Percentiles rank a stretch among this genome's conserved stretches.
Conservation (phyloP, 768 basidiomycete genomes). For the Cubamyces sp. region DNA sequence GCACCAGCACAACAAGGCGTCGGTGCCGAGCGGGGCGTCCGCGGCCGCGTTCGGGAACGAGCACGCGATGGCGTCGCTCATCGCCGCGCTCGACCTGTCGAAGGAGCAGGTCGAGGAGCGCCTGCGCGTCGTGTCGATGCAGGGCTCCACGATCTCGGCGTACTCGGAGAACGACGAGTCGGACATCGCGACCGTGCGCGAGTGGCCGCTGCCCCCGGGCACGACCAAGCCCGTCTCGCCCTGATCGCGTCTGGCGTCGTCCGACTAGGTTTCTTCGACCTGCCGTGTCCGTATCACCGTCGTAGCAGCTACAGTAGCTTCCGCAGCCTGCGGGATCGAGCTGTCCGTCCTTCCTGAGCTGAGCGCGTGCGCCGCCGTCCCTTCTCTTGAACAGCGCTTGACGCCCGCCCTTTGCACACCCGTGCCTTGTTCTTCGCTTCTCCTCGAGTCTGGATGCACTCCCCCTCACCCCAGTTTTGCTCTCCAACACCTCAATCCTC, state of each 20-base stretch:
- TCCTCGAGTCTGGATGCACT: conserved; percentile 25
- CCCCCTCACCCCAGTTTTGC: neutral
- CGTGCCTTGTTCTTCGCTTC: conserved; percentile 6
- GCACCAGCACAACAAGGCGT: conserved; percentile 32
- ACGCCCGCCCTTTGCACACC: conserved; percentile 16
- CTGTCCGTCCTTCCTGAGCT: conserved; percentile 8
- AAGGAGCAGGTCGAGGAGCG: conserved; percentile 52
- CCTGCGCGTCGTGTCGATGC: conserved; percentile 61
- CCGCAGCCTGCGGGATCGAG: neutral
- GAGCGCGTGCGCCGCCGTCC: conserved; percentile 28
- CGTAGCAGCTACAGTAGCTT: no score
- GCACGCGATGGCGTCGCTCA: conserved; percentile 63
- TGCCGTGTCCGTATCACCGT: no score
- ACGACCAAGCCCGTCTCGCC: conserved; percentile 10
- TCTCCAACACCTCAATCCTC: neutral
- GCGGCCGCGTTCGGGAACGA: conserved; percentile 41
- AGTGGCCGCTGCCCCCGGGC: conserved; percentile 29
- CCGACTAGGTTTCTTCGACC: neutral
- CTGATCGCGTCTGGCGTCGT: neutral
- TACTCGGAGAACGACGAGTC: conserved; percentile 29
- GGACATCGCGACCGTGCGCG: conserved; percentile 27
- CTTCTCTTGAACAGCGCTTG: conserved; percentile 21
- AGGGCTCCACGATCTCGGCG: conserved; percentile 44
- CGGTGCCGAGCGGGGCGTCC: conserved; percentile 44
- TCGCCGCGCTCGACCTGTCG: conserved; percentile 63